phyloP scores from a whole-genome alignment of 768 basidiomycete species.

The Mycena amicta region DNA sequence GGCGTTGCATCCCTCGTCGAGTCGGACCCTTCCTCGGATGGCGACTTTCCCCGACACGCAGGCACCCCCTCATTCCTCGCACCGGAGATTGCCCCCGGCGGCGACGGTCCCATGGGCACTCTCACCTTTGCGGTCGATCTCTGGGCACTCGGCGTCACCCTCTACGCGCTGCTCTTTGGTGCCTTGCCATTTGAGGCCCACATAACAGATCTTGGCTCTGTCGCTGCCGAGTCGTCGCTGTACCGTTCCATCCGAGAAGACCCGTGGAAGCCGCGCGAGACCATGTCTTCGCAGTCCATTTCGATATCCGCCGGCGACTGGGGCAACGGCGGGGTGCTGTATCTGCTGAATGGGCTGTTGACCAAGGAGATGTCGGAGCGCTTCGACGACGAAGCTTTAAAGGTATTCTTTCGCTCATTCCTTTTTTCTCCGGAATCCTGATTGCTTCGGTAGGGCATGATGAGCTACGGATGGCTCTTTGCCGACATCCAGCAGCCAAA shows the following conservation, averaged over 20 bases:
- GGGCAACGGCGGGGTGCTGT: conserved; percentile 5
- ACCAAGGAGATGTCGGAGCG: conserved; percentile 4
- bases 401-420: neutral
- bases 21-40: conserved; percentile 65
- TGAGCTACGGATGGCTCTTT: conserved; percentile 14
- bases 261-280: neutral
- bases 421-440: neutral
- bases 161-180: conserved; percentile 93
- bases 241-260: conserved; percentile 18
- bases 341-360: conserved; percentile 5
- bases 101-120: conserved; percentile 30
- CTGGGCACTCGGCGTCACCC: conserved; percentile 96
- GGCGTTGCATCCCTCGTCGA: conserved; percentile 97
- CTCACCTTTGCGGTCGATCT: conserved; percentile 95
- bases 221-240: conserved; percentile 7
- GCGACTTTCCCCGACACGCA: conserved; percentile 75
- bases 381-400: conserved; percentile 8
- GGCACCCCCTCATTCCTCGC: conserved; percentile 97
- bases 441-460: neutral
- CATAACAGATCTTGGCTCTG: neutral
- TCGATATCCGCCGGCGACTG: neutral
- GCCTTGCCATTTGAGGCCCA: conserved; percentile 66
- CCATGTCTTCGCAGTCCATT: conserved; percentile 6
- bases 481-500: conserved; percentile 8
- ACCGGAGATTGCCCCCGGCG: conserved; percentile 75